Percentiles rank a stretch among this genome's conserved stretches.
These are phyloP conservation scores for Niveomyces coronatus DNA, from an alignment of 2,329 filamentous ascomycete genomes.

Conservation along the genomic window DNA sequence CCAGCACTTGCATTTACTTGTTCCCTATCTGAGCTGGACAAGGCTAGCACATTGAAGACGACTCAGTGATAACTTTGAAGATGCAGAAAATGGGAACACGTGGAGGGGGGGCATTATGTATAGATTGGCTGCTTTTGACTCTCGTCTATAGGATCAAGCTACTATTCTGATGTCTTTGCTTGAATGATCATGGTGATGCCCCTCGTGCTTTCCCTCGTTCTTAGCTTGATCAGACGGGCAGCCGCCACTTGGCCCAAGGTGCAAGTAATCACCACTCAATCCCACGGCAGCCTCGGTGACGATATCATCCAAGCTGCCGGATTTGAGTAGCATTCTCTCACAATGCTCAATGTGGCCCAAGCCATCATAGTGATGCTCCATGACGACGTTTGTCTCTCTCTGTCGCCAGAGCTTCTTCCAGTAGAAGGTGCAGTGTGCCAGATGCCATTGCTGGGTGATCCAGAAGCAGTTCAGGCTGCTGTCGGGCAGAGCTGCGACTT, in stretches of 20 bases:
- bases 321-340: neutral
- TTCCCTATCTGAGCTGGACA: neutral
- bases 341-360: neutral
- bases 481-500: neutral
- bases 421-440: neutral
- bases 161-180: neutral
- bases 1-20: neutral
- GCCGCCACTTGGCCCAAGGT: neutral
- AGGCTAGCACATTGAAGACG: neutral
- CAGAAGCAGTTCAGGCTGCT: neutral
- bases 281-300: neutral
- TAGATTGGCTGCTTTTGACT: neutral
- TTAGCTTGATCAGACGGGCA: neutral
- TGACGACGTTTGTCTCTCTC: neutral
- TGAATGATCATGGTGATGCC: neutral
- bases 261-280: neutral
- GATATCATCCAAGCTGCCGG: neutral
- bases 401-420: neutral
- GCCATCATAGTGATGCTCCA: neutral
- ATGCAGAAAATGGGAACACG: neutral
- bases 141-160: neutral
- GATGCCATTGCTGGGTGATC: neutral
- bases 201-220: neutral
- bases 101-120: neutral
- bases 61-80: neutral